Evolutionary conservation across 2,329 filamentous ascomycete genomes (phyloP), one percentile per base, ranked within the genome.

Genomic region (Alternaria conjuncta): DNA sequence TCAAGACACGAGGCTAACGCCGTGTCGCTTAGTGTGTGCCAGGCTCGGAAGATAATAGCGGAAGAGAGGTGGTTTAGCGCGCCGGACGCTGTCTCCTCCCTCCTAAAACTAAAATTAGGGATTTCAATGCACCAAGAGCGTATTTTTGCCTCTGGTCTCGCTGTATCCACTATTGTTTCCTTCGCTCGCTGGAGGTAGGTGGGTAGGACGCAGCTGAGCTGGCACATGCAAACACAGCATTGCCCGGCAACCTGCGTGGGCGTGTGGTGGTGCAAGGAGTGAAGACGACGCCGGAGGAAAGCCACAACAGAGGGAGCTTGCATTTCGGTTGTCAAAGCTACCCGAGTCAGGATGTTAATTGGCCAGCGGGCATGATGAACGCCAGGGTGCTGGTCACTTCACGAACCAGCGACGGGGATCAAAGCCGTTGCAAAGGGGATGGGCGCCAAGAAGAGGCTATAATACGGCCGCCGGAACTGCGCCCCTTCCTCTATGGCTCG

Each of bases 391-490:
- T 25, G 49, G 28, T 41, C 30, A 53, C 49, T 25, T 53, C 30
- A 32, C 20, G 28, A 36, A 53, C 28, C 49, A 53, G 49, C 49
- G 49, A n/a, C 30, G 49, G 49, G 49, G 45, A 53, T 15, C 49
- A 53, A 30, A 30, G 49, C 49, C 49, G 30, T 53, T 53, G 30
- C 49, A 53, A 53, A 41, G 49, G 49, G 49, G 49, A 53, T 36
- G 32, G 49, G 36, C 49, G 49, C 49, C 49, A 41, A 53, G 49
- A 21, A 20, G 21, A 53, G 49, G 49, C 49, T 53, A 53, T 53
- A 53, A 41, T 53, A 53, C 30, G 49, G 49, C 49, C 30, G 49
- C 20, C 49, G 28, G 49, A 30, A 53, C 49, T 53, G 28, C 49
- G 49, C 49, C 49, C 20, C 12, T 53, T 28, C 9, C 20, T 53